Conservation (phyloP, 208 protist species). For the Vickermania spadyakhi region DNA sequence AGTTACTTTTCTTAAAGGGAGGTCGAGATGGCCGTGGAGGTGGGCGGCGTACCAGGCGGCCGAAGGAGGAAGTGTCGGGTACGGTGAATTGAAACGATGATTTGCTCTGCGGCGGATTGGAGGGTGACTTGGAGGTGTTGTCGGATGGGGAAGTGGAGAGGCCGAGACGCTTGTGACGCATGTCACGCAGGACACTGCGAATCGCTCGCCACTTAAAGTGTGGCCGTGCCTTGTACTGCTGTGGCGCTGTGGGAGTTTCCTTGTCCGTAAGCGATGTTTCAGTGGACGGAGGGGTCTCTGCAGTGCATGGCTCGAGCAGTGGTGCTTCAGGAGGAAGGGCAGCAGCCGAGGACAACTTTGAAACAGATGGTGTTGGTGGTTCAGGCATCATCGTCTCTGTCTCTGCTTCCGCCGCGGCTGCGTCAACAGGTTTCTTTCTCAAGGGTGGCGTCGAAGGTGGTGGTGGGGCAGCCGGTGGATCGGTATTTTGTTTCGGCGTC, state of each 20-base stretch:
- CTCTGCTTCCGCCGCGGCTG: neutral
- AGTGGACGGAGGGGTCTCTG: neutral
- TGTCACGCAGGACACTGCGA: neutral
- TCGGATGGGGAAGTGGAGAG: neutral
- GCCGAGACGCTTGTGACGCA: neutral
- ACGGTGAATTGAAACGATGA: neutral
- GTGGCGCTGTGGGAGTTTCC: neutral
- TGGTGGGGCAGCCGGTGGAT: too few relatives aligned
- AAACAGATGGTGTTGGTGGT: neutral
- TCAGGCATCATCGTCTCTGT: neutral
- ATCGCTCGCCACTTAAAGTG: neutral
- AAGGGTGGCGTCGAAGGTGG: neutral
- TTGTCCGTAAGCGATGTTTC: neutral
- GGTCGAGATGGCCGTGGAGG: neutral
- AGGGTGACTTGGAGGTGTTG: neutral
- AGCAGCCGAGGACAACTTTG: neutral
- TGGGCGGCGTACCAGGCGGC: neutral
- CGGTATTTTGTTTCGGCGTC: too few relatives aligned
- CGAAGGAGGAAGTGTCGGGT: neutral
- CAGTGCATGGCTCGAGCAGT: neutral
- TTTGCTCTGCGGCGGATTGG: neutral
- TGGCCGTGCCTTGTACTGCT: neutral
- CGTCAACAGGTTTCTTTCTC: neutral
- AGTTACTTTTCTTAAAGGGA: too few relatives aligned
- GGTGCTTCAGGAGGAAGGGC: neutral